A percentile compares a stretch with the other conserved stretches of the same genome.
Conservation (phyloP, 129 eudicot genomes). For the Flaveria ramosissima region DNA sequence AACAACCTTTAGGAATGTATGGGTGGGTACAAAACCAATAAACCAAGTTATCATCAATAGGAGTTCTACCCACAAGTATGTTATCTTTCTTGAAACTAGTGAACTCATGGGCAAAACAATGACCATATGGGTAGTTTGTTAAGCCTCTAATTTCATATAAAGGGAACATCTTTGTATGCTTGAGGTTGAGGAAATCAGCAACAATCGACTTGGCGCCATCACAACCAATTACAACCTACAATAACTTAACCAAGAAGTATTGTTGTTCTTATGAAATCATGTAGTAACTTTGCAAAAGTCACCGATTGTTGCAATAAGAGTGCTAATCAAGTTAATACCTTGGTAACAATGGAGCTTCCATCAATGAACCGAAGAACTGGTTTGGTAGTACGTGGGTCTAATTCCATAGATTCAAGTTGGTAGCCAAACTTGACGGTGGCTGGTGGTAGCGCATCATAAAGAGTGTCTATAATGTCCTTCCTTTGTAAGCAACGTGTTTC, state of each 20-base stretch:
- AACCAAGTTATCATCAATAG: conserved; percentile 47
- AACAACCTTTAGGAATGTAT: conserved; percentile 20
- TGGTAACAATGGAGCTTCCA: conserved; percentile 50
- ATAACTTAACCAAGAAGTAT: not conserved
- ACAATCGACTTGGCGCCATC: conserved; percentile 57
- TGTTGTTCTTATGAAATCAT: not conserved
- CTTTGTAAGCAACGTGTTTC: conserved; percentile 62
- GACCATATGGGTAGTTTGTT: conserved; percentile 59
- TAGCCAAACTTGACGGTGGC: conserved; percentile 51
- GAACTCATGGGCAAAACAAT: conserved; percentile 43
- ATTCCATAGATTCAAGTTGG: conserved; percentile 46
- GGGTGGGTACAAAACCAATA: conserved; percentile 54
- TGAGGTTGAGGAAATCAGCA: conserved; percentile 51
- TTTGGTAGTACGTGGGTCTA: conserved; percentile 37
- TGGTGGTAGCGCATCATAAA: conserved; percentile 61
- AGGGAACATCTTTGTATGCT: conserved; percentile 40
- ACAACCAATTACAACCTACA: conserved; percentile 65
- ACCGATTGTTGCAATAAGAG: no score
- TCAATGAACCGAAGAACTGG: conserved; percentile 47
- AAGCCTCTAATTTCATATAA: conserved; percentile 49
- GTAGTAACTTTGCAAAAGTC: not conserved
- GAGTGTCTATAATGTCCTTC: conserved; percentile 54
- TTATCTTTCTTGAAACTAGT: conserved; percentile 36
- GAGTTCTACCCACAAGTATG: conserved; percentile 44
- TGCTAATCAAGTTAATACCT: conserved; percentile 42